Evolutionary conservation across 257 asterid genomes (phyloP), one percentile per base, ranked within the genome.

Genomic region (Fraxinus pennsylvanica): DNA sequence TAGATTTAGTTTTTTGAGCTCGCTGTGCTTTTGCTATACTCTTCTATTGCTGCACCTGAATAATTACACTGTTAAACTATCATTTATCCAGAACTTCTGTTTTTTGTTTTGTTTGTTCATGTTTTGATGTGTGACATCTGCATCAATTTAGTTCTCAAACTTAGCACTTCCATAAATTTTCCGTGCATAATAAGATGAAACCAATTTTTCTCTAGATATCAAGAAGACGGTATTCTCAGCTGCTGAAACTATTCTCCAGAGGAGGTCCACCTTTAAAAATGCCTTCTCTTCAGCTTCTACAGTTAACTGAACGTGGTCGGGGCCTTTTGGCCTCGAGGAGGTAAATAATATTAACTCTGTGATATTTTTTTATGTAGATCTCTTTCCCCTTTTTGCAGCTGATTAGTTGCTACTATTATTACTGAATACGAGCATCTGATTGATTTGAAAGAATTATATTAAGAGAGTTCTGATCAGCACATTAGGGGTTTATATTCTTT

Each of bases 281-380:
- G 99, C 95, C 96, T 77, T 93, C 99, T 68, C 99, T 93, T 86
- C 99, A 96, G 90, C 97, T 96, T 85, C 88, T 96, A 85, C 96
- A 92, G 91, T 86, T 96, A 87, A 96, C 99, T 70, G 97, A 93
- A 81, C 98, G 85, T 87, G 99, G 99, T 33, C 94, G 97, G 79
- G 91, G 95, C 74, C 89, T 96, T 82, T 74, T 96, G 88, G 88
- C 97, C 78, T 93, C 98, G 21, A 93, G 96, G 87, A 93, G 97
- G 99, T 93, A 79, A 77, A 45, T 59, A 35, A 76, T 84, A 72
- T 68, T 76, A 72, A 41, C 72, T 78, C 35, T 63, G 19, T 25
- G 17, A 10, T 12, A 80, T n/a, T 33, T 66, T 21, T 30, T 74
- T 71, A 38, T 73, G 35, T 38, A 66, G 36, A 72, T 36, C 8